phyloP scores from a whole-genome alignment of 306 rosid species.

The Casuarina glauca region DNA sequence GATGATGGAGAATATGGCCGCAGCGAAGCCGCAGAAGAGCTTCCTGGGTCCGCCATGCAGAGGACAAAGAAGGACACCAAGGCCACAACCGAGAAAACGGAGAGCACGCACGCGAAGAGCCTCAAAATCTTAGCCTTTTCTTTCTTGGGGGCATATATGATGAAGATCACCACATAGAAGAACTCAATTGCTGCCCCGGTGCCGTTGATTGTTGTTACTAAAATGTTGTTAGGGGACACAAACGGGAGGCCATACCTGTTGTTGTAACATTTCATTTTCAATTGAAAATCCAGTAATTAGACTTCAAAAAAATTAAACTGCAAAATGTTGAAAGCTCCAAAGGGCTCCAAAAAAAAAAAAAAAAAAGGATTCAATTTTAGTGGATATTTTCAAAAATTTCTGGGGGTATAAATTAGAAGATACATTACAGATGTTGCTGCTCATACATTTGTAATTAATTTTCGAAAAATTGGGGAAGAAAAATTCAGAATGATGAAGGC shows the following conservation, averaged over 20 bases:
- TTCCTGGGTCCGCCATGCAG: constrained; percentile 46
- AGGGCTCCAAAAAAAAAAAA: too few relatives aligned
- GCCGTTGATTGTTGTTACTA: constrained; percentile 78
- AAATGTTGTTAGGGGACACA: constrained; percentile 74
- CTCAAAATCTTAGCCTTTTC: constrained; percentile 59
- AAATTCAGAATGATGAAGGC: too few relatives aligned
- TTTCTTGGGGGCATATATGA: constrained; percentile 49
- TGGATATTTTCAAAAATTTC: too few relatives aligned
- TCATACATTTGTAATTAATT: too few relatives aligned
- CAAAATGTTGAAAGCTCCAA: too few relatives aligned
- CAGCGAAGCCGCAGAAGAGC: constrained; percentile 69
- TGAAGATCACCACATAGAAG: constrained; percentile 64
- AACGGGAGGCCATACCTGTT: constrained; percentile 89
- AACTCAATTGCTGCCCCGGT: constrained; percentile 66
- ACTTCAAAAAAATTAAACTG: too few relatives aligned
- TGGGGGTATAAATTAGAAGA: too few relatives aligned
- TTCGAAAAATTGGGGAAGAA: too few relatives aligned
- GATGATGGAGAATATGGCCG: constrained; percentile 69
- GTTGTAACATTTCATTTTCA: not conserved
- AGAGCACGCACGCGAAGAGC: constrained; percentile 46
- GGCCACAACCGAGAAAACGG: constrained; percentile 57
- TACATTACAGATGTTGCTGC: too few relatives aligned
- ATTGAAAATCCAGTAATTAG: not conserved
- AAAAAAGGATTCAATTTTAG: too few relatives aligned
- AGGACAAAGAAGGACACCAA: constrained; percentile 65